Evolutionary conservation across 345 rosid species (phyloP).

Genomic region (Punica granatum): DNA sequence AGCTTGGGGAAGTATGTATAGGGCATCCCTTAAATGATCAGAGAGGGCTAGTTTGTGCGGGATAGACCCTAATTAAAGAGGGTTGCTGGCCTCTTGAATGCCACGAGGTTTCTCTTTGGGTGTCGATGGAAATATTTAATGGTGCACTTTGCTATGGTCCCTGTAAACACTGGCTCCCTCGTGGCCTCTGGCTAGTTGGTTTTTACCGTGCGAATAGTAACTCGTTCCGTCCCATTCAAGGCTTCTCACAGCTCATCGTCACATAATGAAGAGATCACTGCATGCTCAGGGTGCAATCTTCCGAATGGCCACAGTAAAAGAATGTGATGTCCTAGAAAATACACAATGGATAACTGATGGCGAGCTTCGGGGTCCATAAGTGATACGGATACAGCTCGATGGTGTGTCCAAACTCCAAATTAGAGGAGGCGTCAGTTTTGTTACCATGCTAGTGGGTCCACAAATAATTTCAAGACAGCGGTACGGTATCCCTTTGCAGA

Average conservation of each 20-base stretch:
- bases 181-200: background rate
- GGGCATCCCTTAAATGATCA: too few species aligned
- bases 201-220: background rate
- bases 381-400: background rate
- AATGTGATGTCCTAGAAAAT: too few species aligned
- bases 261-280: too few species aligned
- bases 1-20: constrained; percentile 4
- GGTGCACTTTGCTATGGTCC: background rate
- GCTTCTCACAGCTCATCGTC: background rate
- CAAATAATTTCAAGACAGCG: background rate
- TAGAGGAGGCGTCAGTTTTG: background rate
- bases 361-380: background rate
- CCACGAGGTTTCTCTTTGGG: background rate
- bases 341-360: too few species aligned
- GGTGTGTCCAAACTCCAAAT: background rate
- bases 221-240: background rate
- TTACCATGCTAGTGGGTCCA: background rate
- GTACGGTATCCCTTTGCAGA: background rate
- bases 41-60: constrained; percentile 9
- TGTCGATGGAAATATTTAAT: background rate
- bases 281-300: too few species aligned
- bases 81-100: constrained; percentile 4
- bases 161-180: background rate
- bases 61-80: background rate
- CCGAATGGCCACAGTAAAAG: too few species aligned